Conservation (phyloP, 305 asterid genomes). For the Fraxinus sp. region DNA sequence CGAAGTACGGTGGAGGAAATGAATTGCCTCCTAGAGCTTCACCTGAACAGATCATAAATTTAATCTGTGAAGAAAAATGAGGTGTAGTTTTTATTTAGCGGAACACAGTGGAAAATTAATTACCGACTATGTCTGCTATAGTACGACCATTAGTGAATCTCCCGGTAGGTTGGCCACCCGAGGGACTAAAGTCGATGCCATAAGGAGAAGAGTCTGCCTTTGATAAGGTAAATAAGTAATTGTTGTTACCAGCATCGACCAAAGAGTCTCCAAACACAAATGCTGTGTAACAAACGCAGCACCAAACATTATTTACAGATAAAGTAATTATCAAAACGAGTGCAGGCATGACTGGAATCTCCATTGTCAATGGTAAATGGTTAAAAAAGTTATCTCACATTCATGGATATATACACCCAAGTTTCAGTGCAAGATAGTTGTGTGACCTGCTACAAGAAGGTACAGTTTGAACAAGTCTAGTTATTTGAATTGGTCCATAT, state of each 20-base stretch:
- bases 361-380: conserved; percentile 10
- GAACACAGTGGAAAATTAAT: background rate
- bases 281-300: conserved; percentile 31
- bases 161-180: conserved; percentile 54
- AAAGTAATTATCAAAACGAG: background rate
- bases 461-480: conserved; percentile 26
- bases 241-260: conserved; percentile 54
- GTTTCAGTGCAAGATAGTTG: background rate
- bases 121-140: conserved; percentile 51
- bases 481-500: conserved; percentile 26
- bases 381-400: background rate
- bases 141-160: conserved; percentile 61
- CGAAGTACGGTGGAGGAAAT: conserved; percentile 50
- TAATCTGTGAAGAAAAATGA: background rate
- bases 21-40: conserved; percentile 48
- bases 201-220: conserved; percentile 55
- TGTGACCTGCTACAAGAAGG: conserved; percentile 16
- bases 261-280: conserved; percentile 56
- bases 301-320: conserved; percentile 13
- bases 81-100: background rate
- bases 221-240: conserved; percentile 49
- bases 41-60: conserved; percentile 24
- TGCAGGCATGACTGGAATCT: background rate
- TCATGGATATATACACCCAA: background rate
- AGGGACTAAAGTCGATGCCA: conserved; percentile 54